These are phyloP conservation scores for Candida parachauliodes DNA, from an alignment of 805 yeast genomes.

Conservation along the genomic window DNA sequence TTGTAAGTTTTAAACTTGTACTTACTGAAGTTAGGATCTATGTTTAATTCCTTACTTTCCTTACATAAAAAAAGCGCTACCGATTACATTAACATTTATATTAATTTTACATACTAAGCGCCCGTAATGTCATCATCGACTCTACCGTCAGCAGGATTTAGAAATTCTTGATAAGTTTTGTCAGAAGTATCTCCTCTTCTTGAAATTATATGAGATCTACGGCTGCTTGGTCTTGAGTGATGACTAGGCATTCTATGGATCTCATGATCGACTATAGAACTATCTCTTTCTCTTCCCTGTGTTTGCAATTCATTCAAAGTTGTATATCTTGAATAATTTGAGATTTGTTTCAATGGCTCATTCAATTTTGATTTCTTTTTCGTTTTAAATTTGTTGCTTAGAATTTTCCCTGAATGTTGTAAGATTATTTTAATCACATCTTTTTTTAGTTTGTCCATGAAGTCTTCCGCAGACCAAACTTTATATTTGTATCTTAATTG, in stretches of 20 bases:
- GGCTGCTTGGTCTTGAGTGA: constrained; percentile 8
- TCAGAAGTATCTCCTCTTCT: constrained; percentile 5
- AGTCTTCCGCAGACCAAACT: constrained; percentile 66
- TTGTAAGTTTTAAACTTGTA: background rate
- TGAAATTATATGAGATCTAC: constrained; percentile 1
- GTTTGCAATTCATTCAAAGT: constrained; percentile 37
- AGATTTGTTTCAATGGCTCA: constrained; percentile 38
- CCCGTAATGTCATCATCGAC: constrained; percentile 3
- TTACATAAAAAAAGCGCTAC: constrained; percentile 2
- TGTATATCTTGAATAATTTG: constrained; percentile 34
- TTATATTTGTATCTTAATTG: constrained; percentile 40
- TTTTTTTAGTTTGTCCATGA: constrained; percentile 58
- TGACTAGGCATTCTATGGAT: constrained; percentile 3
- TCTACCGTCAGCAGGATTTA: constrained; percentile 4
- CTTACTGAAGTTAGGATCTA: background rate
- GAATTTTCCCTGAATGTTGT: constrained; percentile 68
- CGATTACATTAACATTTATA: constrained; percentile 2
- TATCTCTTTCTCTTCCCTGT: constrained; percentile 23
- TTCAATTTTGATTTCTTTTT: constrained; percentile 26
- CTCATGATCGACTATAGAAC: constrained; percentile 10
- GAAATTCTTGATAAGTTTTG: constrained; percentile 7
- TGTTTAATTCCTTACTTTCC: background rate
- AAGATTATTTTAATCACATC: constrained; percentile 56
- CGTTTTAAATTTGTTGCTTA: constrained; percentile 66
- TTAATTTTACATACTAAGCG: constrained; percentile 1